Base-by-base conservation (phyloP, 495 filamentous ascomycete species). In the Podospora anserina region DNA sequence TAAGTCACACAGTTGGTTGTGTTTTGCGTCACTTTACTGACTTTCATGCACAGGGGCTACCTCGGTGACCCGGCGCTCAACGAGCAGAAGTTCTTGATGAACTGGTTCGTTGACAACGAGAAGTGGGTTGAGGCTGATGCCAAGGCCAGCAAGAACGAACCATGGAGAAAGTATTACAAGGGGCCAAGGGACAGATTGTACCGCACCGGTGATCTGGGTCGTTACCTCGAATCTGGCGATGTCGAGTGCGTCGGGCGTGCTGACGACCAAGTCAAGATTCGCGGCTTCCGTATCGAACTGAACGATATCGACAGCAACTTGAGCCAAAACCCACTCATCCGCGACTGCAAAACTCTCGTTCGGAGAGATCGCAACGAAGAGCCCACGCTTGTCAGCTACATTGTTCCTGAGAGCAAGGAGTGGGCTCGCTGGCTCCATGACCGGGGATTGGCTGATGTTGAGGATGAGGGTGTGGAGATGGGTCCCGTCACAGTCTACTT, bases 191-290 rank as follows among this genome's bases (percentile, higher is more conserved):
- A 99, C 79, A 83, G 95, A 19, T 78, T 99, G 34, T 97, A 99
- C 75, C 82, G 91, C 6, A 92, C 87, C 39, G 93, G 92, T 28
- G 92, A 96, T 77, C 81, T 97, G 2, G 93, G 92, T 11, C 80
- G 88, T 18, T 96, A 92, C 69, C 86, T 87, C 54, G 85, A 88
- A 4, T 84, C 89, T 62, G 95, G 94, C 54, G 88, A 89, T 70
- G 88, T 91, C 32, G 89, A 90, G 70, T 90, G 87, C 71, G 85
- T 87, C 28, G 94, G 94, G 20, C 87, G 95, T 62, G 91, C 88
- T 11, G 95, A 99, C 74, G 86, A 92, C 72, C 95, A 98, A 72
- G 90, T 97, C 76, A 97, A 97, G 82, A 96, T 98, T 70, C 90
- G 94, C 63, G 94, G 94, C 5, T 97, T 98, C 83, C 85, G 94